Conservation (phyloP, 768 basidiomycete species). For the Serendipita sp. region DNA sequence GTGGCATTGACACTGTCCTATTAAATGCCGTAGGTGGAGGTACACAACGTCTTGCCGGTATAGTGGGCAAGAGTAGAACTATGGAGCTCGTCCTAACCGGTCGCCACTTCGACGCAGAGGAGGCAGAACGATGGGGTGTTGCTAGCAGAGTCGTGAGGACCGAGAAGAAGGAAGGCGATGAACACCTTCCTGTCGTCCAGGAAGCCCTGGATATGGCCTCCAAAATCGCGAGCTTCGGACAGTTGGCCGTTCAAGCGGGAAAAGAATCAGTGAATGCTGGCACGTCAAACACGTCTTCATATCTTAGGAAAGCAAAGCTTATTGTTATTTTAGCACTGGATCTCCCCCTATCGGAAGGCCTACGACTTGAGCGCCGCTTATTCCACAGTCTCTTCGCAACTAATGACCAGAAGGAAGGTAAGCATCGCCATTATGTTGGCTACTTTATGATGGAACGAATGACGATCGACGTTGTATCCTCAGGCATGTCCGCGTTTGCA, state of each 20-base stretch:
- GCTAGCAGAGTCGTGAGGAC: constrained; percentile 57
- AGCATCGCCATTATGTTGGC: constrained; percentile 16
- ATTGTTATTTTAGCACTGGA: constrained; percentile 46
- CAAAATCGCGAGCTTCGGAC: constrained; percentile 66
- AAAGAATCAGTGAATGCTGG: constrained; percentile 85
- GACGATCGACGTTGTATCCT: constrained; percentile 8
- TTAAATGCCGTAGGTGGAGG: constrained; percentile 35
- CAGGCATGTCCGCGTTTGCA: constrained; percentile 88
- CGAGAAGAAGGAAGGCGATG: constrained; percentile 44
- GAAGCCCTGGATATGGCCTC: constrained; percentile 73
- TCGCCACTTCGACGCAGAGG: constrained; percentile 56
- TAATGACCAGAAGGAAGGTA: constrained; percentile 87
- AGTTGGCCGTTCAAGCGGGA: constrained; percentile 63
- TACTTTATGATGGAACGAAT: background rate
- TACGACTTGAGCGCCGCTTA: constrained; percentile 71
- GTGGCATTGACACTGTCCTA: too few relatives aligned
- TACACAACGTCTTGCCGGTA: constrained; percentile 71
- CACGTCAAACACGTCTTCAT: too few relatives aligned
- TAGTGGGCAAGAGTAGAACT: constrained; percentile 79
- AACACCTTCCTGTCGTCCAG: constrained; percentile 42
- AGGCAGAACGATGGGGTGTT: constrained; percentile 79
- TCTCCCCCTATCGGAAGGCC: constrained; percentile 59
- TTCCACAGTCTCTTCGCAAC: constrained; percentile 92
- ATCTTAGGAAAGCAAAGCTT: background rate
- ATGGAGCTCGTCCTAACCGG: constrained; percentile 94